Evolutionary conservation across 129 eudicot species (phyloP).

Genomic region (Dittrichia graveolens): DNA sequence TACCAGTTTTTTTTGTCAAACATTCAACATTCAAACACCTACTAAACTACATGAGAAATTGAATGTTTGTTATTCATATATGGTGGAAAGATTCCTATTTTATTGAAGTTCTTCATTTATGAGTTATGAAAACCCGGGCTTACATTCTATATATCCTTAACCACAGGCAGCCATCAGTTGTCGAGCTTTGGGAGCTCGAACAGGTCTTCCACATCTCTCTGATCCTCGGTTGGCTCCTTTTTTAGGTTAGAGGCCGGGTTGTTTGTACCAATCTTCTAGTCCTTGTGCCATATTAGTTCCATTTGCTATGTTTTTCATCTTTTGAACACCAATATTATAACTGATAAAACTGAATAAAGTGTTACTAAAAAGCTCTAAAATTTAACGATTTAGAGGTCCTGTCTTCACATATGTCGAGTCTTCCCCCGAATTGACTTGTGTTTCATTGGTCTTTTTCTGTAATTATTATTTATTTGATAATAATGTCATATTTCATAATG

Average conservation of each 20-base stretch:
- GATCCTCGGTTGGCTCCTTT: constrained; percentile 68
- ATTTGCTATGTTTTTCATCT: not conserved
- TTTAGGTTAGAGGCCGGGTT: constrained; percentile 39
- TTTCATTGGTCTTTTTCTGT: too few species aligned
- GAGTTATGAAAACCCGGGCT: not conserved
- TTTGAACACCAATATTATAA: not conserved
- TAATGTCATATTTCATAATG: too few species aligned
- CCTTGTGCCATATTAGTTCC: constrained; percentile 29
- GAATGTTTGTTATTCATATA: not conserved
- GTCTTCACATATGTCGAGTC: too few species aligned
- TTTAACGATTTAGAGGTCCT: too few species aligned
- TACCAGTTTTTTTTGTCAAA: not conserved
- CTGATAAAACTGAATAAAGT: not conserved
- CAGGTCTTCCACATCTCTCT: constrained; percentile 71
- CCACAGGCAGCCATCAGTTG: constrained; percentile 76
- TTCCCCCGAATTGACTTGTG: too few species aligned
- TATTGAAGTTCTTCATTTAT: not conserved
- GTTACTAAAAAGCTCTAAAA: too few species aligned
- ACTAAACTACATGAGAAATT: not conserved
- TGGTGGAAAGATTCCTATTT: not conserved
- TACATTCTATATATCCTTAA: constrained; percentile 14
- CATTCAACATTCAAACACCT: not conserved
- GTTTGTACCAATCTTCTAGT: constrained; percentile 38
- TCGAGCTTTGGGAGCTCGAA: constrained; percentile 83
- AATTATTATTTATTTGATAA: too few species aligned